Conservation (phyloP, 495 filamentous ascomycete species). For the Penicillium antarcticum region DNA sequence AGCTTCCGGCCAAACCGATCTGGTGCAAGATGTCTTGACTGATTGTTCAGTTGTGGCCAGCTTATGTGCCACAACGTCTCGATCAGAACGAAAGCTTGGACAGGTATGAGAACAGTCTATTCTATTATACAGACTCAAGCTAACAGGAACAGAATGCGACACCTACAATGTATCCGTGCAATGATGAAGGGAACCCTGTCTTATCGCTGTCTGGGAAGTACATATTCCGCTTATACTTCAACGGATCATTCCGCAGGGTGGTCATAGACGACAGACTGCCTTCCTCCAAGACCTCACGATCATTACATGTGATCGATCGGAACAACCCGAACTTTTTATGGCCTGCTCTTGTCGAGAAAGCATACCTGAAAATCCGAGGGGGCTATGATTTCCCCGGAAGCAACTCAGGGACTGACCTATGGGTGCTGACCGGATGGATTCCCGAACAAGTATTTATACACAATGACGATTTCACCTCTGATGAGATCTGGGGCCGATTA, state of each 20-base stretch:
- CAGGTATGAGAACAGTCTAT: slow-evolving; percentile 39
- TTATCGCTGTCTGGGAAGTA: slow-evolving; percentile 83
- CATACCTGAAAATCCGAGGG: slow-evolving; percentile 93
- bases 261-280: slow-evolving; percentile 91
- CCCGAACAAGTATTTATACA: slow-evolving; percentile 93
- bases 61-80: slow-evolving; percentile 76
- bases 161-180: slow-evolving; percentile 69
- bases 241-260: slow-evolving; percentile 85
- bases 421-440: slow-evolving; percentile 91
- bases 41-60: slow-evolving; percentile 98
- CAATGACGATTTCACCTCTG: slow-evolving; percentile 69
- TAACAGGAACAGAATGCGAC: slow-evolving; percentile 58
- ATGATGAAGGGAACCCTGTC: slow-evolving; percentile 49
- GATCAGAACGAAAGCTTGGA: slow-evolving; percentile 56
- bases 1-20: slow-evolving; percentile 56
- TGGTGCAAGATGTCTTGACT: slow-evolving; percentile 90
- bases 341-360: slow-evolving; percentile 96
- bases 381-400: slow-evolving; percentile 99
- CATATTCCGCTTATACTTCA: slow-evolving; percentile 88
- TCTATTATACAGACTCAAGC: neutral
- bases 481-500: slow-evolving; percentile 75
- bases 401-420: slow-evolving; percentile 91
- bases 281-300: slow-evolving; percentile 64
- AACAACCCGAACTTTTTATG: slow-evolving; percentile 73
- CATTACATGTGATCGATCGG: slow-evolving; percentile 84